A percentile compares a stretch with the other conserved stretches of the same genome.
Evolutionary conservation across 768 basidiomycete species (phyloP).

Genomic region (Pleurotus sapidus): DNA sequence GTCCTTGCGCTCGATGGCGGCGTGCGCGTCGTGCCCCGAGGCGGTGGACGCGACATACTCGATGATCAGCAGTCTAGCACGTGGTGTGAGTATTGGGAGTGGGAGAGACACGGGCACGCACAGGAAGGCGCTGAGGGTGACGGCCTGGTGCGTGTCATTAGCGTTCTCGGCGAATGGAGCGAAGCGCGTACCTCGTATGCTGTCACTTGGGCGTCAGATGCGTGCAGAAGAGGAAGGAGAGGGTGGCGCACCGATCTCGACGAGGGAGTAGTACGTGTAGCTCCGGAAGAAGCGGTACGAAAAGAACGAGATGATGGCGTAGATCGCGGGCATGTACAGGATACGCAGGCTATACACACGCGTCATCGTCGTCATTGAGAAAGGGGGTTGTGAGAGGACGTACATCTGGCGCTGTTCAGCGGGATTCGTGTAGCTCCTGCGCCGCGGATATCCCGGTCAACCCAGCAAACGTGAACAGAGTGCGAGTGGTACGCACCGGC

Average conservation of each 20-base stretch:
- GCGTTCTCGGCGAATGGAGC: not conserved
- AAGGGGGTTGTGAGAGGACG: not conserved
- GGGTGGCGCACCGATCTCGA: slow-evolving; percentile 35
- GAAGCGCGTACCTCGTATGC: slow-evolving; percentile 59
- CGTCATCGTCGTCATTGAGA: too few relatives aligned
- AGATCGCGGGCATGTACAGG: slow-evolving; percentile 81
- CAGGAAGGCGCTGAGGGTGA: slow-evolving; percentile 87
- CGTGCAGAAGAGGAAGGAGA: not conserved
- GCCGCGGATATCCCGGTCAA: not conserved
- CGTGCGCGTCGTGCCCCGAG: slow-evolving; percentile 58
- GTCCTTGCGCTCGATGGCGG: slow-evolving; percentile 76
- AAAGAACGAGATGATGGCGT: slow-evolving; percentile 51
- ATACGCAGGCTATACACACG: slow-evolving; percentile 69
- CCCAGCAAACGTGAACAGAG: not conserved
- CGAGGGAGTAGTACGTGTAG: slow-evolving; percentile 55
- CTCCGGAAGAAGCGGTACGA: slow-evolving; percentile 46
- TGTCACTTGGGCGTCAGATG: slow-evolving; percentile 19
- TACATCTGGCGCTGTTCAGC: slow-evolving; percentile 81
- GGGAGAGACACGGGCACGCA: slow-evolving; percentile 32
- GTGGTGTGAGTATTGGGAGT: not conserved
- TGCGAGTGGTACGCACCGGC: slow-evolving; percentile 44
- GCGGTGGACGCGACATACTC: slow-evolving; percentile 80
- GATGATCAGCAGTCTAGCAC: slow-evolving; percentile 66
- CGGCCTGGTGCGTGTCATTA: slow-evolving; percentile 41
- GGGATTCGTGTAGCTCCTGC: slow-evolving; percentile 69